phyloP scores from a whole-genome alignment of 257 asterid species.

The Nicotiana attenuata region DNA sequence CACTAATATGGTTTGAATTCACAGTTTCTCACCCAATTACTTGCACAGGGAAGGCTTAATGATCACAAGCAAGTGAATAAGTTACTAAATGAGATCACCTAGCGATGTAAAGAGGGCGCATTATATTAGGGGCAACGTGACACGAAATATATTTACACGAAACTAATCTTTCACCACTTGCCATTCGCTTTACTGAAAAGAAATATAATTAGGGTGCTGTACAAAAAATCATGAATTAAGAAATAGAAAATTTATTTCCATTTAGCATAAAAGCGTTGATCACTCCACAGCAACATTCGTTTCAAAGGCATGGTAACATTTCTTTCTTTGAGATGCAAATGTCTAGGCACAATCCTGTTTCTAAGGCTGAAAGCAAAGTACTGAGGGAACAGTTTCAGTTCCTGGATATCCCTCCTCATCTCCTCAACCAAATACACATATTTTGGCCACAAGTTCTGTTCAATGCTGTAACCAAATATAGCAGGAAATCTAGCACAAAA shows the following conservation, averaged over 20 bases:
- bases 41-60: background rate
- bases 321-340: constrained; percentile 26
- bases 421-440: constrained; percentile 20
- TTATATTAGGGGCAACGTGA: background rate
- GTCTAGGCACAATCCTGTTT: constrained; percentile 31
- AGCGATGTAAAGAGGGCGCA: background rate
- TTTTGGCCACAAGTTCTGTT: constrained; percentile 27
- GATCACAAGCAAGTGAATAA: background rate
- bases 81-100: background rate
- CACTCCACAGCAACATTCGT: constrained; percentile 29
- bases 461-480: constrained; percentile 29
- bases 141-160: background rate
- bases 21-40: background rate
- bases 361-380: constrained; percentile 31
- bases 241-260: constrained; percentile 20
- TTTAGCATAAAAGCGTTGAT: constrained; percentile 26
- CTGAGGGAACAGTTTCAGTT: constrained; percentile 27
- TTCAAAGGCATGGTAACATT: constrained; percentile 17
- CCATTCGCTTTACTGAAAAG: background rate
- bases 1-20: background rate
- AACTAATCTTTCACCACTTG: background rate
- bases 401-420: constrained; percentile 22
- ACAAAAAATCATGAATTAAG: background rate
- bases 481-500: constrained; percentile 33
- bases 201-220: background rate